Evolutionary conservation across 768 basidiomycete species (phyloP).

Genomic region (Auricularia auricula-judae): DNA sequence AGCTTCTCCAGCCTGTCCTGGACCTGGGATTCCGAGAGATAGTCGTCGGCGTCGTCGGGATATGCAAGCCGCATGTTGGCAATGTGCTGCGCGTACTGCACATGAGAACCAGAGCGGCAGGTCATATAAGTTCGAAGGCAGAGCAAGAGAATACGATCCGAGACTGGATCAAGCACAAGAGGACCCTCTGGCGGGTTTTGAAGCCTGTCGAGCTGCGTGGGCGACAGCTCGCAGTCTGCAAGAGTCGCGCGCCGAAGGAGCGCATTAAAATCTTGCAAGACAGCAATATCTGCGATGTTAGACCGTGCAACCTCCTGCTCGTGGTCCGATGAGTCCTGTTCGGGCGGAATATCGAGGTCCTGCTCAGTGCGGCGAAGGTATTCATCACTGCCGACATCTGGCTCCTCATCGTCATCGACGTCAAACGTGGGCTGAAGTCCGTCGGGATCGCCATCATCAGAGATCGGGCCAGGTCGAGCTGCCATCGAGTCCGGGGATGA

Average conservation of each 20-base stretch:
- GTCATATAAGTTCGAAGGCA: neutral
- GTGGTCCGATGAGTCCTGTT: neutral
- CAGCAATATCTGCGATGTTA: neutral
- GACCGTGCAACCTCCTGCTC: neutral
- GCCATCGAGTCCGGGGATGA: too few species aligned
- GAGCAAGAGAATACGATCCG: neutral
- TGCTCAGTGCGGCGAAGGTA: neutral
- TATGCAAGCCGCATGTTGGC: neutral
- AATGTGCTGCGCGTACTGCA: neutral
- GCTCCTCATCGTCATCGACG: too few species aligned
- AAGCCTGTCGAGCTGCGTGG: neutral
- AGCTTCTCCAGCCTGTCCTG: slow-evolving; percentile 18
- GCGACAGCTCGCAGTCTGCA: neutral
- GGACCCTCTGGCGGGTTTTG: neutral
- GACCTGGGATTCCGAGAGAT: slow-evolving; percentile 19
- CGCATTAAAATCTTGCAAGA: neutral
- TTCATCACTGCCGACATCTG: too few species aligned
- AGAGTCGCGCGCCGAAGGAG: neutral
- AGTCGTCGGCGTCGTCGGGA: neutral
- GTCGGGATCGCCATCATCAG: too few species aligned
- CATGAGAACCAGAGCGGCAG: neutral
- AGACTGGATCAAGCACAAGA: neutral
- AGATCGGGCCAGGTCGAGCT: too few species aligned
- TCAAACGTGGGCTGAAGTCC: too few species aligned
- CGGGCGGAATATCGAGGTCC: neutral